A percentile compares a stretch with the other conserved stretches of the same genome.
Evolutionary conservation across 495 filamentous ascomycete genomes (phyloP).

Genomic region (Poronia punctata): DNA sequence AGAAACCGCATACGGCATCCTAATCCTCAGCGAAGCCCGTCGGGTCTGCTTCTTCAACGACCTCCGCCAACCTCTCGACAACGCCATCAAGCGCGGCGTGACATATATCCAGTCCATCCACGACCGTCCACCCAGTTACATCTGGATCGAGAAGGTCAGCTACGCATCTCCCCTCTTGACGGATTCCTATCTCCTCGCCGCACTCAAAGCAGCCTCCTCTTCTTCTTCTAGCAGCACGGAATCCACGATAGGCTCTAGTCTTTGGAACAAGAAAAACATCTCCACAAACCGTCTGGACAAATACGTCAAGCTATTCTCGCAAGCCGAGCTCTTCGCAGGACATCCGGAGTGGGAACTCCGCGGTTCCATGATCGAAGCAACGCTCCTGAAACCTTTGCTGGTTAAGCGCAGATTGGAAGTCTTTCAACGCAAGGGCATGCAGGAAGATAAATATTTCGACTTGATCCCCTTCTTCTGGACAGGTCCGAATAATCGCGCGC

Average conservation of each 20-base stretch:
- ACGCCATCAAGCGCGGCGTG: constrained; percentile 13
- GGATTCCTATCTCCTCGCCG: constrained; percentile 28
- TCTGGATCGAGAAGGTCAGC: constrained; percentile 42
- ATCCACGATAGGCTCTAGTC: constrained; percentile 8
- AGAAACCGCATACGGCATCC: constrained; percentile 19
- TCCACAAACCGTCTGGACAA: constrained; percentile 8
- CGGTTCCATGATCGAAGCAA: constrained; percentile 22
- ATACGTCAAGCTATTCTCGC: constrained; percentile 14
- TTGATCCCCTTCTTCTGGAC: constrained; percentile 34
- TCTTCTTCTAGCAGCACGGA: not conserved
- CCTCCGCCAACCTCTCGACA: constrained; percentile 10
- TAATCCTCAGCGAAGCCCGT: constrained; percentile 14
- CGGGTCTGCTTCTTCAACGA: constrained; percentile 8
- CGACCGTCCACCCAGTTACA: constrained; percentile 10
- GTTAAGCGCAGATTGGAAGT: constrained; percentile 12
- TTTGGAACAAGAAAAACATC: constrained; percentile 4
- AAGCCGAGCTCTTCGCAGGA: constrained; percentile 17
- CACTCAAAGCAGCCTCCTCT: constrained; percentile 14
- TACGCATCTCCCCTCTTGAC: constrained; percentile 29
- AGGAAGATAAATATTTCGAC: constrained; percentile 33
- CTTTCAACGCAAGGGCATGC: constrained; percentile 19
- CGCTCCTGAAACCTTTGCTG: constrained; percentile 16
- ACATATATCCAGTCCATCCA: constrained; percentile 10
- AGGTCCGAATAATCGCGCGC: constrained; percentile 16
- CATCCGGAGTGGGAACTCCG: constrained; percentile 20